These are phyloP conservation scores for Gentiana dahurica DNA, from an alignment of 257 asterid species.

Conservation along the genomic window DNA sequence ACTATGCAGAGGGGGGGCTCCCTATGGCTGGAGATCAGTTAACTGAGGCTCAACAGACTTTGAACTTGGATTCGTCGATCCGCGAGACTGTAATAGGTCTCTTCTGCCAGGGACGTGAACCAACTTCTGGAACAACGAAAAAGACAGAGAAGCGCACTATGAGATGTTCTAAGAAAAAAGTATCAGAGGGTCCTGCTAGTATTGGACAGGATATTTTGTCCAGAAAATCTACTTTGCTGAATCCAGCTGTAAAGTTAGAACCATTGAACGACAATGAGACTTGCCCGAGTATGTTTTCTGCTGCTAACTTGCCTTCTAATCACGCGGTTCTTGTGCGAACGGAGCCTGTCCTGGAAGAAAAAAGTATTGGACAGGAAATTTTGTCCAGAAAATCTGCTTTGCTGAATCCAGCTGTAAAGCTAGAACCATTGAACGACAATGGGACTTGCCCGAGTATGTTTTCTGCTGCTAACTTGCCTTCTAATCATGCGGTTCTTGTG, in stretches of 20 bases:
- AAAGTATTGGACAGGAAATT: conserved; percentile 8
- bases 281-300: conserved; percentile 14
- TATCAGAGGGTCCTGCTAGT: conserved; percentile 15
- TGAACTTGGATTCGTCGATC: conserved; percentile 15
- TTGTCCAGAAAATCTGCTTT: conserved; percentile 11
- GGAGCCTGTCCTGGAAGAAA: conserved; percentile 20
- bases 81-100: conserved; percentile 6
- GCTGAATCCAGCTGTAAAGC: conserved; percentile 24
- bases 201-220: conserved; percentile 13
- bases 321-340: conserved; percentile 27
- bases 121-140: conserved; percentile 4
- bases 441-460: conserved; percentile 16
- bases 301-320: conserved; percentile 17
- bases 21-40: conserved; percentile 12
- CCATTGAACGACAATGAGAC: conserved; percentile 19
- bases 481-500: conserved; percentile 17
- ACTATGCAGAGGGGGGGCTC: conserved; percentile 10
- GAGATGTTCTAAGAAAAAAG: conserved; percentile 8
- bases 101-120: conserved; percentile 10
- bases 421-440: conserved; percentile 26
- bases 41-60: conserved; percentile 15
- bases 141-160: conserved; percentile 12
- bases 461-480: conserved; percentile 18
- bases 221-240: conserved; percentile 11
- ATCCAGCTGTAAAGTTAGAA: conserved; percentile 33